A percentile compares a stretch with the other conserved stretches of the same genome.
Evolutionary conservation across 345 rosid genomes (phyloP).

Genomic region (Eucalyptus curtisii): DNA sequence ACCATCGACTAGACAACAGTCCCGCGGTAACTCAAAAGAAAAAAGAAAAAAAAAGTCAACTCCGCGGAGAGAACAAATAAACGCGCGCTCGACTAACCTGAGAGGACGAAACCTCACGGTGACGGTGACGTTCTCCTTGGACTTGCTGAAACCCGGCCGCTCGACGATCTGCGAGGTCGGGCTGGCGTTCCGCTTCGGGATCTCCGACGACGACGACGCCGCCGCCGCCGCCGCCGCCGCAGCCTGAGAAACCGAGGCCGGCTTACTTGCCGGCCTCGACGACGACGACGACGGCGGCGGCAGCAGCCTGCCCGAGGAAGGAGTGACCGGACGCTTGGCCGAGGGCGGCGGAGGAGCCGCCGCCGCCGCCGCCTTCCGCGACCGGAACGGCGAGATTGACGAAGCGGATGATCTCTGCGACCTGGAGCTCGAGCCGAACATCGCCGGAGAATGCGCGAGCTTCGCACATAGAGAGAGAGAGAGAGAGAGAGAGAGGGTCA

Average conservation of each 20-base stretch:
- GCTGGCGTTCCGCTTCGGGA: slow-evolving; percentile 16
- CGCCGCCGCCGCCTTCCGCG: slow-evolving; percentile 18
- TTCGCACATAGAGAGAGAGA: not conserved
- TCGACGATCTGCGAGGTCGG: not conserved
- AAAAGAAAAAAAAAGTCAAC: not conserved
- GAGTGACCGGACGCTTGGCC: slow-evolving; percentile 35
- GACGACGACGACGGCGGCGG: slow-evolving; percentile 2
- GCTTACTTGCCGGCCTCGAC: not conserved
- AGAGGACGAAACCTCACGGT: slow-evolving; percentile 97
- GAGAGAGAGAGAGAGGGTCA: not conserved
- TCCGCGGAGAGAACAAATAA: not conserved
- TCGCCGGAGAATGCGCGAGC: slow-evolving; percentile 1
- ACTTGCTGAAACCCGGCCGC: not conserved
- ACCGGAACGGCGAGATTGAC: slow-evolving; percentile 66
- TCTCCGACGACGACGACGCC: slow-evolving; percentile 15
- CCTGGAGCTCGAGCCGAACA: slow-evolving; percentile 41
- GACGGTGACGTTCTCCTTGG: slow-evolving; percentile 84
- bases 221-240: slow-evolving; percentile 9
- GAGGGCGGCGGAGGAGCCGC: slow-evolving; percentile 6
- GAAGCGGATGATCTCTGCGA: slow-evolving; percentile 39
- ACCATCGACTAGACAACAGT: not conserved
- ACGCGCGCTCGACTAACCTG: slow-evolving; percentile 34
- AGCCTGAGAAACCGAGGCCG: slow-evolving; percentile 7
- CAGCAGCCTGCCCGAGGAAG: slow-evolving; percentile 18
- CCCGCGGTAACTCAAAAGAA: not conserved